A percentile compares a stretch with the other conserved stretches of the same genome.
Conservation (phyloP, 805 yeast species). For the Saturnispora hagleri region DNA sequence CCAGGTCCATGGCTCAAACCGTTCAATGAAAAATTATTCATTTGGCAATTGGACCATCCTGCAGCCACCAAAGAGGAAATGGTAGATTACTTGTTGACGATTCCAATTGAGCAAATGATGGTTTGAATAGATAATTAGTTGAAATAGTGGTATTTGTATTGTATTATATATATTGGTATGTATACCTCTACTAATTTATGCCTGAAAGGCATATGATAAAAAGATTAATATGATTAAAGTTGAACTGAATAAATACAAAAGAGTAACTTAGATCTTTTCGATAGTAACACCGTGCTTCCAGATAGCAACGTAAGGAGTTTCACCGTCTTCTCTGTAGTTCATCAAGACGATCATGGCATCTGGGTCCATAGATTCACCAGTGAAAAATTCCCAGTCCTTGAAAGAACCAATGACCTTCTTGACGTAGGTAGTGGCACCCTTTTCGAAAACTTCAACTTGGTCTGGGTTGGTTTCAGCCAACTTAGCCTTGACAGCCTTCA, state of each 20-base stretch:
- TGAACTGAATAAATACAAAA: constrained; percentile 1
- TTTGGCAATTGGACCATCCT: constrained; percentile 79
- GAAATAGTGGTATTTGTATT: not conserved
- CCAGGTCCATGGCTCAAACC: constrained; percentile 85
- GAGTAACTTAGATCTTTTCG: constrained; percentile 67
- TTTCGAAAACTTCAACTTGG: constrained; percentile 78
- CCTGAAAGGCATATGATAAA: not conserved
- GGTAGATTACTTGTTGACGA: constrained; percentile 30
- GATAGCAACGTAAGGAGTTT: constrained; percentile 93
- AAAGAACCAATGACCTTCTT: constrained; percentile 92
- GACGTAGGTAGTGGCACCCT: constrained; percentile 94
- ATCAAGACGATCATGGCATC: constrained; percentile 96
- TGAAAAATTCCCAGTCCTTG: constrained; percentile 99
- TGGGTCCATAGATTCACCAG: constrained; percentile 99
- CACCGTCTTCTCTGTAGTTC: constrained; percentile 99
- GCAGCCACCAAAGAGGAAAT: constrained; percentile 44
- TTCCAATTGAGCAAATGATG: not conserved
- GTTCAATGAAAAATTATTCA: constrained; percentile 44
- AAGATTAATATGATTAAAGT: not conserved
- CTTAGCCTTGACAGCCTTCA: constrained; percentile 90
- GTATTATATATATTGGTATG: not conserved
- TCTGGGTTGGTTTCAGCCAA: constrained; percentile 89
- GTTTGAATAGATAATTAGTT: not conserved
- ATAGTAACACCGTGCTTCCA: constrained; percentile 97
- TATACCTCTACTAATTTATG: not conserved